phyloP scores from a whole-genome alignment of 2,329 filamentous ascomycete species.

The Metarhizium rileyi region DNA sequence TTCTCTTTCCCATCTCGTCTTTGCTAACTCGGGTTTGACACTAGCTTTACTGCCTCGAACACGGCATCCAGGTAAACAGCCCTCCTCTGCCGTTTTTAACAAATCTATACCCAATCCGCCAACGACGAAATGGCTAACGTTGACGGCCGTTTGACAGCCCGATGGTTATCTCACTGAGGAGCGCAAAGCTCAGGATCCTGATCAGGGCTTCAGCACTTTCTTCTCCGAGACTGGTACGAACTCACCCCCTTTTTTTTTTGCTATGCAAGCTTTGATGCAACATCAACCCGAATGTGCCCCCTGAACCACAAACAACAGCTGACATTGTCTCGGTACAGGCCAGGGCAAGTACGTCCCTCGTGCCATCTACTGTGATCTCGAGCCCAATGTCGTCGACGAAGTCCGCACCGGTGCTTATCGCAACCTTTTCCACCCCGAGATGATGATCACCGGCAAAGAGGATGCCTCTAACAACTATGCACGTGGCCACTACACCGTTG shows the following conservation, averaged over 20 bases:
- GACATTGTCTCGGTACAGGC: conserved; percentile 41
- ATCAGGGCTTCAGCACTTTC: conserved; percentile 99
- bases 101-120: conserved; percentile 3
- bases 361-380: conserved; percentile 98
- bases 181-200: conserved; percentile 84
- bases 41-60: conserved; percentile 99
- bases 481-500: conserved; percentile 98
- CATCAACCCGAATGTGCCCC: neutral
- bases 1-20: neutral
- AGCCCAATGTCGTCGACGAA: conserved; percentile 99
- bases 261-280: neutral
- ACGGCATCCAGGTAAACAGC: conserved; percentile 84
- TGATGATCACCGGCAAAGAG: conserved; percentile 99
- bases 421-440: conserved; percentile 94
- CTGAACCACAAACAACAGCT: neutral
- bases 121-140: conserved; percentile 6
- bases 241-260: conserved; percentile 1
- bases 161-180: conserved; percentile 98
- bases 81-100: conserved; percentile 6
- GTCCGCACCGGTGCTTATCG: conserved; percentile 96
- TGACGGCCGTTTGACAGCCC: conserved; percentile 47
- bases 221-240: conserved; percentile 94
- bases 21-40: conserved; percentile 18
- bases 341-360: conserved; percentile 98
- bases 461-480: conserved; percentile 99